Conservation (phyloP, 352 stramenopile species). For the Pythium oligandrum region DNA sequence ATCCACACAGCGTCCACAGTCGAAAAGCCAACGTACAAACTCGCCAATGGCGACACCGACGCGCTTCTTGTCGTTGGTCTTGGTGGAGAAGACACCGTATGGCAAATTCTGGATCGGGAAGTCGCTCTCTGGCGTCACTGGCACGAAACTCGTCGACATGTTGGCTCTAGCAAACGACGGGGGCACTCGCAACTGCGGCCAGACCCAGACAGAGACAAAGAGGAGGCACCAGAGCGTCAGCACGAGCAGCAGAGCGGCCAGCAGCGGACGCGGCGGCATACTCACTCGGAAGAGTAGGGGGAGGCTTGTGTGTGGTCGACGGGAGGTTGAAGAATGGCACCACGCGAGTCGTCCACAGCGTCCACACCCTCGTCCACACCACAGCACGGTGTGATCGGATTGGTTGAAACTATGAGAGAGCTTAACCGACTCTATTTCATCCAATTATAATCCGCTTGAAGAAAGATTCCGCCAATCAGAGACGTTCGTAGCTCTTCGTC, state of each 20-base stretch:
- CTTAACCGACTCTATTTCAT: neutral
- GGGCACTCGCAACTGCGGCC: neutral
- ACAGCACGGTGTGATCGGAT: no score
- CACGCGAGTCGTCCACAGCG: neutral
- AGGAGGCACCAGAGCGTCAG: slow-evolving; percentile 14
- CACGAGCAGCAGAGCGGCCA: neutral
- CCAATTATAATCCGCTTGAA: neutral
- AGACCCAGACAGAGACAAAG: neutral
- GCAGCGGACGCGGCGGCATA: slow-evolving; percentile 2
- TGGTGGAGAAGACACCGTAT: slow-evolving; percentile 92
- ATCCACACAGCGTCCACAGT: neutral
- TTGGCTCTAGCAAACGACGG: neutral
- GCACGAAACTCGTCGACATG: slow-evolving; percentile 54
- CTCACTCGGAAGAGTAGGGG: neutral
- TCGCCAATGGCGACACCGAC: slow-evolving; percentile 83
- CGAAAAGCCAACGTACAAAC: slow-evolving; percentile 33
- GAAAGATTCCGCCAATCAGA: neutral
- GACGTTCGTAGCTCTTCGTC: neutral
- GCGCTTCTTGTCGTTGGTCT: slow-evolving; percentile 56
- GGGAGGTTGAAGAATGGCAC: slow-evolving; percentile 23
- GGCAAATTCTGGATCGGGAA: slow-evolving; percentile 95
- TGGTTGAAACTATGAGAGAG: no score
- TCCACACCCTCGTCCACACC: no score
- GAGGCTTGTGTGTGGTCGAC: neutral
- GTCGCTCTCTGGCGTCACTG: slow-evolving; percentile 57